phyloP scores from a whole-genome alignment of 192 early-diverging fungal genomes.

The Allomyces arbusculus region DNA sequence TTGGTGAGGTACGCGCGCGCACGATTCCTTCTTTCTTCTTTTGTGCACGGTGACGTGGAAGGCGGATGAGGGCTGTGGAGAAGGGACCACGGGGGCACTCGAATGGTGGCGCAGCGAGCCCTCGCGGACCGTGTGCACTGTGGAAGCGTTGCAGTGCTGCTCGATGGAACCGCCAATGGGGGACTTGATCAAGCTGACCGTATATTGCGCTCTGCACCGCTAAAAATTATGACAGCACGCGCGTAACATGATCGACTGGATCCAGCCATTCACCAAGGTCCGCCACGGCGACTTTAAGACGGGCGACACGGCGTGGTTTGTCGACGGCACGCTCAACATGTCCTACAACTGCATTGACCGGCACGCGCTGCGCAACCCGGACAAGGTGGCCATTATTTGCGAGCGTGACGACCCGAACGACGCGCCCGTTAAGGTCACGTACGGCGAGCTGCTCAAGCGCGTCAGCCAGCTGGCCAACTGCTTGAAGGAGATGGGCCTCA shows the following conservation, averaged over 20 bases:
- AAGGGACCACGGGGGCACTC: no score
- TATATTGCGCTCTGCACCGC: no score
- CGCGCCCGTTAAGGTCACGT: slow-evolving; percentile 31
- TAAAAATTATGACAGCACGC: neutral
- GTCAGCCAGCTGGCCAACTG: slow-evolving; percentile 48
- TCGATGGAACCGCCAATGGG: no score
- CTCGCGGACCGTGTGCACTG: no score
- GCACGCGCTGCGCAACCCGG: slow-evolving; percentile 34
- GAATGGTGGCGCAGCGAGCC: no score
- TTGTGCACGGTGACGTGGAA: no score
- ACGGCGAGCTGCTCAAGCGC: slow-evolving; percentile 39
- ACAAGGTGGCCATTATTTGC: slow-evolving; percentile 48
- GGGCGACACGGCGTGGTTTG: slow-evolving; percentile 38
- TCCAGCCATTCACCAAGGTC: slow-evolving; percentile 14
- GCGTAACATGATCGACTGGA: slow-evolving; percentile 21
- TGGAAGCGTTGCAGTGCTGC: no score
- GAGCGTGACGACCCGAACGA: slow-evolving; percentile 45
- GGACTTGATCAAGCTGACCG: no score
- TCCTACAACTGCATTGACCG: slow-evolving; percentile 65
- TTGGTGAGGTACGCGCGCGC: slow-evolving; percentile 38
- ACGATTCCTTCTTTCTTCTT: no score
- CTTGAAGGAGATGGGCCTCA: slow-evolving; percentile 34
- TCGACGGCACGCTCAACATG: slow-evolving; percentile 48
- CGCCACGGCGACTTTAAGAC: slow-evolving; percentile 7
- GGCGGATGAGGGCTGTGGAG: no score